Evolutionary conservation across 192 early-diverging fungal species (phyloP).

Genomic region (Coemansia sp.): DNA sequence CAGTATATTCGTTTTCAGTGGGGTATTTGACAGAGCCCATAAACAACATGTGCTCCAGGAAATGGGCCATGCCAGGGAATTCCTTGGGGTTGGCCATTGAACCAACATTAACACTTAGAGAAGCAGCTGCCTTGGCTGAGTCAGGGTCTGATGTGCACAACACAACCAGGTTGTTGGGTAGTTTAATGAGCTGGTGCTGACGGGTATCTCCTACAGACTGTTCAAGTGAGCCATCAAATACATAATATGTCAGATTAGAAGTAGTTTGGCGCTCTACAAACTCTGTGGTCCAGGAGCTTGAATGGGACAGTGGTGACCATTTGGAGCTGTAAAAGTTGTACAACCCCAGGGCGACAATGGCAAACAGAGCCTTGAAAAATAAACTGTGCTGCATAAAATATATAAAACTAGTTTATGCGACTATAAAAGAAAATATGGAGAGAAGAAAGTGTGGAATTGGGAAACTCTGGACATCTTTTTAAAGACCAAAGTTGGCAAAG

Average conservation of each 20-base stretch:
- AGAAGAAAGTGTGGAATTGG: too few relatives aligned
- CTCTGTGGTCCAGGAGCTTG: background rate
- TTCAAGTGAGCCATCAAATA: slow-evolving; percentile 36
- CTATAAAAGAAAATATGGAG: too few relatives aligned
- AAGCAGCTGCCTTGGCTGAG: slow-evolving; percentile 53
- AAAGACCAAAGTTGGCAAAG: too few relatives aligned
- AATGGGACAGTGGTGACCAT: background rate
- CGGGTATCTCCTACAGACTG: slow-evolving; percentile 57
- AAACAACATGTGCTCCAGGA: slow-evolving; percentile 71
- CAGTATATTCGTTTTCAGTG: slow-evolving; percentile 60
- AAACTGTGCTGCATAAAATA: background rate
- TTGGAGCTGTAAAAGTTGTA: background rate
- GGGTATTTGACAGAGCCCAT: slow-evolving; percentile 71
- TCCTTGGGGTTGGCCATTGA: slow-evolving; percentile 57
- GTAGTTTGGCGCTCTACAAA: background rate
- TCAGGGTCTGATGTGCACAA: slow-evolving; percentile 59
- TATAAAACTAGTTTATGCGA: too few relatives aligned
- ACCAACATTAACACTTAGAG: slow-evolving; percentile 63
- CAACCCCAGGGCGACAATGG: background rate
- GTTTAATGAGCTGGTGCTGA: slow-evolving; percentile 56
- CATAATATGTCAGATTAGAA: slow-evolving; percentile 13
- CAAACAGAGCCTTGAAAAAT: background rate
- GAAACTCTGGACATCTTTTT: too few relatives aligned
- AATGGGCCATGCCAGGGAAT: slow-evolving; percentile 66
- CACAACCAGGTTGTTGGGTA: slow-evolving; percentile 60